Evolutionary conservation across 306 rosid genomes (phyloP).

Genomic region (Sophora flavescens): DNA sequence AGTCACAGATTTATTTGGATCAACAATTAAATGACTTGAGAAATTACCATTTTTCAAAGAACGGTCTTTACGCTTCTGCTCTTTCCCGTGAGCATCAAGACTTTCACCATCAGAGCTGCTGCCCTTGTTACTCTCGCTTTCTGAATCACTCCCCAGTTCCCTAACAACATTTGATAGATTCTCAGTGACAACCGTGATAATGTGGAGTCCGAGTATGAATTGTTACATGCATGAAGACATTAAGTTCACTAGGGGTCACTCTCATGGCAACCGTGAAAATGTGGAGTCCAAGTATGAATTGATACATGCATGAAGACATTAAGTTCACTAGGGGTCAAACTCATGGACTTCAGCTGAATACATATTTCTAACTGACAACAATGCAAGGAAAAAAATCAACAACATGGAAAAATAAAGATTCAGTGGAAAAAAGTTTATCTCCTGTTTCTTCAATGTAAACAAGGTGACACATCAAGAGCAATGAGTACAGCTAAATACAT

Average conservation of each 20-base stretch:
- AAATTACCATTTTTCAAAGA: constrained; percentile 62
- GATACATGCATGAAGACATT: not conserved
- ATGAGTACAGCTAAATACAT: not conserved
- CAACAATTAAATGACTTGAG: not conserved
- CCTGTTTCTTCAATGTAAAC: not conserved
- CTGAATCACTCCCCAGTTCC: constrained; percentile 72
- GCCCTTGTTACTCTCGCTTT: constrained; percentile 61
- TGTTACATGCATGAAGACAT: not conserved
- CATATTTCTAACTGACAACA: not conserved
- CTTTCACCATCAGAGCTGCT: constrained; percentile 58
- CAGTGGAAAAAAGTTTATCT: not conserved
- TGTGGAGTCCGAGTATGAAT: not conserved
- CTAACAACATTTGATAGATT: constrained; percentile 51
- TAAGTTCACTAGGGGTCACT: not conserved
- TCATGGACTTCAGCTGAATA: not conserved
- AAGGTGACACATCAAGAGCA: not conserved
- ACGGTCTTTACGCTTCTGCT: constrained; percentile 52
- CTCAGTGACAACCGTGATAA: constrained; percentile 1
- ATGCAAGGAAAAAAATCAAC: constrained; percentile 20
- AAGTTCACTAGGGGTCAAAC: not conserved
- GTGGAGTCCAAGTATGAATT: not conserved
- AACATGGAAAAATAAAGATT: not conserved
- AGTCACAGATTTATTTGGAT: not conserved
- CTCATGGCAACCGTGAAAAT: constrained; percentile 7
- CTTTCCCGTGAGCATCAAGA: constrained; percentile 54